Evolutionary conservation across 176 grass and related monocot genomes (phyloP).

Genomic region (Paspalum vaginatum): DNA sequence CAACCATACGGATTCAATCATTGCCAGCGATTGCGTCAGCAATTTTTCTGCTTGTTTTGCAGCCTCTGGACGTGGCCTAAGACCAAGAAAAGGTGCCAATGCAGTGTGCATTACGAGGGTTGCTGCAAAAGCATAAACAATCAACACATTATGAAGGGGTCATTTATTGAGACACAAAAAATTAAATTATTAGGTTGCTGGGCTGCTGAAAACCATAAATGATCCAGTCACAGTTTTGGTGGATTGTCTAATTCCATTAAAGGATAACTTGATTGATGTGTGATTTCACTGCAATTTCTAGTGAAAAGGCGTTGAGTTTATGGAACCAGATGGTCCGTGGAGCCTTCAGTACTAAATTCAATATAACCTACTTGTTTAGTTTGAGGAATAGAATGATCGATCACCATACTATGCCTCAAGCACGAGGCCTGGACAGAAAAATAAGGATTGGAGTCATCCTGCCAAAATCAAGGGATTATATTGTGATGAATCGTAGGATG

Average conservation of each 20-base stretch:
- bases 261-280: background rate
- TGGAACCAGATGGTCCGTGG: background rate
- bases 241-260: background rate
- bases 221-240: background rate
- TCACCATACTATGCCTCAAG: background rate
- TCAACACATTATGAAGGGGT: background rate
- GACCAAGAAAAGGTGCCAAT: constrained; percentile 63
- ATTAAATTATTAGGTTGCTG: background rate
- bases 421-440: background rate
- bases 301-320: background rate
- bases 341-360: background rate
- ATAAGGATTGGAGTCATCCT: background rate
- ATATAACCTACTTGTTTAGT: background rate
- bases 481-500: background rate
- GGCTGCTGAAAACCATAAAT: background rate
- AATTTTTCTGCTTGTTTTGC: constrained; percentile 68
- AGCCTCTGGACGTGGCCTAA: constrained; percentile 50
- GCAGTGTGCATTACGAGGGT: constrained; percentile 49
- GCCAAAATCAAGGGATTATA: background rate
- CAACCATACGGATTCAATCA: constrained; percentile 70
- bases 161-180: background rate
- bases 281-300: background rate
- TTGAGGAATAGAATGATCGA: background rate
- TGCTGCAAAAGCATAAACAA: constrained; percentile 44
- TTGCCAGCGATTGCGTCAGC: constrained; percentile 55